Evolutionary conservation across 805 yeast genomes (phyloP), one percentile per base, ranked within the genome.

Genomic region (Myxozyma kluyveri): DNA sequence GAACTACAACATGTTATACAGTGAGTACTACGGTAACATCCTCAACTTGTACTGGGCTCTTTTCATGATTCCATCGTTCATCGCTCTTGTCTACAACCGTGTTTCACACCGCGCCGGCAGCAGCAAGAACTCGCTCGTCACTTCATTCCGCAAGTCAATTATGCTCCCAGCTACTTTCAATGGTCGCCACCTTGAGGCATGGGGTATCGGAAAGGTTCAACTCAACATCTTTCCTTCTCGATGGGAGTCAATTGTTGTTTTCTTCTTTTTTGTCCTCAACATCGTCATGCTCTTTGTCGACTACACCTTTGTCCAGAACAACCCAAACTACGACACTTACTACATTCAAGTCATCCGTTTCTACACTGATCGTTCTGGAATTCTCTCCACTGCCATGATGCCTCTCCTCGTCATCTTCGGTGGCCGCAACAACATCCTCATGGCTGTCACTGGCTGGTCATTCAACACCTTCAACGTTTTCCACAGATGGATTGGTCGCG

Each of bases 391-490:
- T 36, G 55, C 39, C 31, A 55, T 47, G 32, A 24, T 82, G 50
- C 90, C 91, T 0, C 65, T 76, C 4, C 65, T 82, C 17, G 76
- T 79, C 53, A 67, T 84, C 49, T 83, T 86, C 67, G 87, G 88
- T 3, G 83, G 85, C 29, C 72, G 93, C 62, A 87, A 86, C 66
- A 86, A 84, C 63, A 80, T 86, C 22, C 71, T 86, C 62, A 76
- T 78, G 54, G 71, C 71, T 65, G 49, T 83, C 4, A 77, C 89
- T 1, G 88, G 90, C 2, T 75, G 86, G 72, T 66, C 80, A 0
- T 82, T 78, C 59, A 68, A 81, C 18, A 74, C 84, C 1, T 84
- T 85, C 69, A 72, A 79, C 61, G 69, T 72, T 24, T 78, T 76
- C 62, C 96, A 87, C 67, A 80, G 76, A 65, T 80, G 86, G 83